Conservation (phyloP, 345 rosid species). For the Jatropha curcas region DNA sequence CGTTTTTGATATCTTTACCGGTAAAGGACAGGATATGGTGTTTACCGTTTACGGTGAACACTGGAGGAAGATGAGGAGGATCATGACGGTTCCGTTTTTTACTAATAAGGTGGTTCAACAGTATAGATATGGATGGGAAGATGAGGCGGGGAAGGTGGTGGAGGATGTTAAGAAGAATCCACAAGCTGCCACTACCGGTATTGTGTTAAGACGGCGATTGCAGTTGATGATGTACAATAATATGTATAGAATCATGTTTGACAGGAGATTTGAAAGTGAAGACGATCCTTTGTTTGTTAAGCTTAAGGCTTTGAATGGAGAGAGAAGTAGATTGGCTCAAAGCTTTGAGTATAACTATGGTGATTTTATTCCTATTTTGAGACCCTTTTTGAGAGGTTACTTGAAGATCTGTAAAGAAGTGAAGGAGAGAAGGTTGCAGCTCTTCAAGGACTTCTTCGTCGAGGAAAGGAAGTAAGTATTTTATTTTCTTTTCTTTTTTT, state of each 20-base stretch:
- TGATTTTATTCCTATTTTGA: conserved; percentile 88
- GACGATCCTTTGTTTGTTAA: conserved; percentile 75
- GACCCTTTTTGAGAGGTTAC: conserved; percentile 91
- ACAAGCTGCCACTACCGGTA: conserved; percentile 64
- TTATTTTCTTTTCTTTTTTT: neutral
- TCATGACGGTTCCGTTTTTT: conserved; percentile 99
- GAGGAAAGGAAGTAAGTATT: conserved; percentile 81
- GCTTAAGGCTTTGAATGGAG: conserved; percentile 91
- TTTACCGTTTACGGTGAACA: conserved; percentile 98
- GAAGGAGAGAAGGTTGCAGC: conserved; percentile 67
- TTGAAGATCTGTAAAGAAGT: conserved; percentile 91
- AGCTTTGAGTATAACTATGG: conserved; percentile 97
- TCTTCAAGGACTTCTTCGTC: conserved; percentile 91
- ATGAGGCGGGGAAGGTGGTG: conserved; percentile 69
- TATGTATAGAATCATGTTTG: conserved; percentile 94
- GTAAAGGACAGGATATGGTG: conserved; percentile 98
- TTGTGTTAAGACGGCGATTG: conserved; percentile 70
- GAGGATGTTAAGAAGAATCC: conserved; percentile 77
- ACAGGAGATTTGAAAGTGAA: conserved; percentile 83
- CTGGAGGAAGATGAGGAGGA: conserved; percentile 97
- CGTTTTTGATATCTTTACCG: conserved; percentile 95
- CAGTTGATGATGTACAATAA: conserved; percentile 98
- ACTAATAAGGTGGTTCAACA: conserved; percentile 89
- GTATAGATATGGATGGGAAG: conserved; percentile 70
- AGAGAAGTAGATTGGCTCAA: conserved; percentile 88